Evolutionary conservation across 2,329 filamentous ascomycete genomes (phyloP).

Genomic region (Sporothrix humicola): DNA sequence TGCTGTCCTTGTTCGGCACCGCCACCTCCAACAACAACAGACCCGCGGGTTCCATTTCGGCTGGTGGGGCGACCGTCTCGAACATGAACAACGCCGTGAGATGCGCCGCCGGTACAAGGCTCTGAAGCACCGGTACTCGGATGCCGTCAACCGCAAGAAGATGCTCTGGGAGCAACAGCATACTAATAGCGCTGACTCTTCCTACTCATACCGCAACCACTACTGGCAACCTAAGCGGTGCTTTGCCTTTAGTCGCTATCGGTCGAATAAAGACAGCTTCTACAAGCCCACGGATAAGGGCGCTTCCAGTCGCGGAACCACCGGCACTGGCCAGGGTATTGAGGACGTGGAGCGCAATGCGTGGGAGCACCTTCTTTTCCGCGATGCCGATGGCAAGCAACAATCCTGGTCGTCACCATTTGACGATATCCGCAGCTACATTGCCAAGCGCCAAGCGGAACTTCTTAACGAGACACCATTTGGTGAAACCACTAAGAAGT

Average conservation of each 20-base stretch:
- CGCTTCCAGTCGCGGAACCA: neutral
- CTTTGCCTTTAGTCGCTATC: slow-evolving; percentile 38
- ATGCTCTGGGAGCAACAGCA: slow-evolving; percentile 55
- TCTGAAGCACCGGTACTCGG: slow-evolving; percentile 54
- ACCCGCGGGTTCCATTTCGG: slow-evolving; percentile 57
- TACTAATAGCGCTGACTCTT: slow-evolving; percentile 45
- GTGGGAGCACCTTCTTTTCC: slow-evolving; percentile 52
- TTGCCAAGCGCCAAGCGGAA: slow-evolving; percentile 39
- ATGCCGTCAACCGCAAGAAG: slow-evolving; percentile 51
- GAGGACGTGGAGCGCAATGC: slow-evolving; percentile 54
- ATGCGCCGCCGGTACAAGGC: slow-evolving; percentile 52
- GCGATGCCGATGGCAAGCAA: slow-evolving; percentile 39
- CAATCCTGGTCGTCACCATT: slow-evolving; percentile 45
- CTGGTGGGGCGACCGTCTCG: slow-evolving; percentile 53
- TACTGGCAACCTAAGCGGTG: slow-evolving; percentile 46
- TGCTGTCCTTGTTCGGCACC: slow-evolving; percentile 40
- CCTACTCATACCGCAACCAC: slow-evolving; percentile 46
- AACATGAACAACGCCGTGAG: slow-evolving; percentile 51
- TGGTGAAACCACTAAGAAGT: neutral
- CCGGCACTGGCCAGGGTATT: slow-evolving; percentile 49
- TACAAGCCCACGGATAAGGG: slow-evolving; percentile 43
- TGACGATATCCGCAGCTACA: slow-evolving; percentile 46
- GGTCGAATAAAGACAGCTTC: slow-evolving; percentile 44
- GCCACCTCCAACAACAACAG: slow-evolving; percentile 52
- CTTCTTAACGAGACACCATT: slow-evolving; percentile 31